Percentiles rank a stretch among this genome's conserved stretches.
Conservation (phyloP, 1,284 basidiomycete genomes). For the Pseudozyma sp. region DNA sequence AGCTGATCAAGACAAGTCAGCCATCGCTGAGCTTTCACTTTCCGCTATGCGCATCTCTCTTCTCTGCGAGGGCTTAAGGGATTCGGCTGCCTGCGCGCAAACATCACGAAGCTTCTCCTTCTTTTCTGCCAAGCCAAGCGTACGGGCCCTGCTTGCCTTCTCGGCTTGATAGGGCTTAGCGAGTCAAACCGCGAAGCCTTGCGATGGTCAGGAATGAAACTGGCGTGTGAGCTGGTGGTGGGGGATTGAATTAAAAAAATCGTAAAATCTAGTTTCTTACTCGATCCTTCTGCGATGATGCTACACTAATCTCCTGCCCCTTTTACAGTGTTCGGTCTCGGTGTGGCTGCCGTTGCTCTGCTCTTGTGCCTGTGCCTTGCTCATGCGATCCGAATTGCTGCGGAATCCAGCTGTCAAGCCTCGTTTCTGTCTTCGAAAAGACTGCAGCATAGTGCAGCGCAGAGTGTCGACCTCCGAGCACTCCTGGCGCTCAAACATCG, state of each 20-base stretch:
- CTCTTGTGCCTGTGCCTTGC: not conserved
- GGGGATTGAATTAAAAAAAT: not conserved
- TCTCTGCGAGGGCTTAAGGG: too few relatives aligned
- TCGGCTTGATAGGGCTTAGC: too few relatives aligned
- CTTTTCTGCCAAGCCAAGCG: too few relatives aligned
- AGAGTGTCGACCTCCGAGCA: too few relatives aligned
- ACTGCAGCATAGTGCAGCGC: too few relatives aligned
- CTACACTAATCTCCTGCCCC: conserved; percentile 1
- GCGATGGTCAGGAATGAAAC: conserved; percentile 13
- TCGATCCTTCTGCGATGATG: not conserved
- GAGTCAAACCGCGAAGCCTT: too few relatives aligned
- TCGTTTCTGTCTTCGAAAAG: too few relatives aligned
- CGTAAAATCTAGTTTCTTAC: not conserved
- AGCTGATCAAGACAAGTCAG: not conserved
- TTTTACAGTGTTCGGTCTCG: conserved; percentile 2
- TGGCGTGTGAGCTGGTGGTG: not conserved
- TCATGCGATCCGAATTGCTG: not conserved
- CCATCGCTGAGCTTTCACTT: not conserved
- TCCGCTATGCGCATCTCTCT: not conserved
- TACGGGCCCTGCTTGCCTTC: too few relatives aligned
- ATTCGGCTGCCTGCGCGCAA: too few relatives aligned
- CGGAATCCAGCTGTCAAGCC: conserved; percentile 17
- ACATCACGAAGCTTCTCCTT: not conserved
- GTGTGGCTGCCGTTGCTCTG: conserved; percentile 1
- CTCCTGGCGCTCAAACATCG: too few relatives aligned